phyloP scores from a whole-genome alignment of 352 stramenopile species.

The Phytophthora agathidicida region DNA sequence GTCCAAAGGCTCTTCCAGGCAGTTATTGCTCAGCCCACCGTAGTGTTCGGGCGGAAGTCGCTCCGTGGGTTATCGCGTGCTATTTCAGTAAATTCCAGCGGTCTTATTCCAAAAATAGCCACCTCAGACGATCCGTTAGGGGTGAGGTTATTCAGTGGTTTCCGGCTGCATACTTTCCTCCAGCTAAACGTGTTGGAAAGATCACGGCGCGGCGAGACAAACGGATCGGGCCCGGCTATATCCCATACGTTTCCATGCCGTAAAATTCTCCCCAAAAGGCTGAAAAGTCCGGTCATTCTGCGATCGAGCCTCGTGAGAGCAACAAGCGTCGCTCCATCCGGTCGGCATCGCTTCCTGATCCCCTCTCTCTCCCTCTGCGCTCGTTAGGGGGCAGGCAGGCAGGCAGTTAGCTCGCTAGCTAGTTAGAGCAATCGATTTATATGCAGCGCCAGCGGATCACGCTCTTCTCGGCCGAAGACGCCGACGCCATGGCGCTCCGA shows the following conservation, averaged over 20 bases:
- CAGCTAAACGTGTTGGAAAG: conserved; percentile 13
- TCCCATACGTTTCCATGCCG: conserved; percentile 19
- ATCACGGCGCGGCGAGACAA: conserved; percentile 22
- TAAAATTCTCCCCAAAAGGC: conserved; percentile 24
- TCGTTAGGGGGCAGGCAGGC: neutral
- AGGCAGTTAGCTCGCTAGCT: no score
- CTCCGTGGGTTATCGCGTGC: no score
- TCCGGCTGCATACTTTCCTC: neutral
- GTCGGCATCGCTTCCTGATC: neutral
- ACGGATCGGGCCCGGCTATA: neutral
- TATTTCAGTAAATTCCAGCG: conserved; percentile 18
- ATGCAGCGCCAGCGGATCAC: conserved; percentile 73
- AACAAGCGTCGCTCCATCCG: conserved; percentile 17
- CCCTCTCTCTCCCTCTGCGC: neutral
- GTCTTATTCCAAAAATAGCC: conserved; percentile 15
- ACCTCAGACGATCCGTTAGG: conserved; percentile 9
- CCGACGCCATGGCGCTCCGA: conserved; percentile 70
- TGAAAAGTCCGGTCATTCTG: conserved; percentile 31
- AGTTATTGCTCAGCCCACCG: no score
- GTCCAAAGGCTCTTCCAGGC: no score
- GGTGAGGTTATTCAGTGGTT: conserved; percentile 10
- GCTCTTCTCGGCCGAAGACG: conserved; percentile 74
- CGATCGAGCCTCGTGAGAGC: conserved; percentile 31
- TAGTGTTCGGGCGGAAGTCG: no score
- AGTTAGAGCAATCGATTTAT: no score